Evolutionary conservation across 1,284 basidiomycete genomes (phyloP), one percentile per base, ranked within the genome.

Genomic region (Fomitopsis betulina): DNA sequence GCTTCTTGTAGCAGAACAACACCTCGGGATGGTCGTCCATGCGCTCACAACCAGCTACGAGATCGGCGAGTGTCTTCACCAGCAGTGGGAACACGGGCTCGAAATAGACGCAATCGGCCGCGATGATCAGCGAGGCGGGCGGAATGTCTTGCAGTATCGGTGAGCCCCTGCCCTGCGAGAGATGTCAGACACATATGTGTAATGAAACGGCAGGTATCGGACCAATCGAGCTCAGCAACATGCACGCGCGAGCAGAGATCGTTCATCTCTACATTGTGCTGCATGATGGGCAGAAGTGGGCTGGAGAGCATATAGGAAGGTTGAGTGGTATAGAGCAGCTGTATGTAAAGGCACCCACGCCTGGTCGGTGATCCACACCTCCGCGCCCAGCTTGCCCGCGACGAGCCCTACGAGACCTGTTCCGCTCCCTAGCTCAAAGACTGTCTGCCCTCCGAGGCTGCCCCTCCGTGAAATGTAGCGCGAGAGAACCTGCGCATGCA

Each of bases 41-140:
- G 3, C 7, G 27, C 12, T n/a, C n/a, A 15, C n/a, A 3, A 12
- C 19, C 12, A 0, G 70, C 73, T 1, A 80, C 76, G 19, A 97
- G 81, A 43, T 87, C 83, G 37, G 76, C 79, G 53, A 98, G 78
- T 0, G 94, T 96, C 63, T 88, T 73, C 1, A 96, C 89, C 1
- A 98, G 82, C 15, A 96, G 81, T 2, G 94, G 89, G 67, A 97
- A 98, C 0, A 93, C 89, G n/a, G 92, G 91, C 74, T 97, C 95
- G 65, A 94, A 93, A 74, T 98, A 98, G 5, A 98, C 94, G 67
- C 95, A 98, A 70, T 98, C 95, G 1, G 94, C 93, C 0, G 91
- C 91, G 6, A 95, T 79, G 57, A 95, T 79, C 27, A 96, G 62
- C 64, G 93, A 84, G 7, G 86, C 81, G 5, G 75, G 79, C 23